phyloP scores from a whole-genome alignment of 2,329 filamentous ascomycete species.

The Monosporascus cannonballus region DNA sequence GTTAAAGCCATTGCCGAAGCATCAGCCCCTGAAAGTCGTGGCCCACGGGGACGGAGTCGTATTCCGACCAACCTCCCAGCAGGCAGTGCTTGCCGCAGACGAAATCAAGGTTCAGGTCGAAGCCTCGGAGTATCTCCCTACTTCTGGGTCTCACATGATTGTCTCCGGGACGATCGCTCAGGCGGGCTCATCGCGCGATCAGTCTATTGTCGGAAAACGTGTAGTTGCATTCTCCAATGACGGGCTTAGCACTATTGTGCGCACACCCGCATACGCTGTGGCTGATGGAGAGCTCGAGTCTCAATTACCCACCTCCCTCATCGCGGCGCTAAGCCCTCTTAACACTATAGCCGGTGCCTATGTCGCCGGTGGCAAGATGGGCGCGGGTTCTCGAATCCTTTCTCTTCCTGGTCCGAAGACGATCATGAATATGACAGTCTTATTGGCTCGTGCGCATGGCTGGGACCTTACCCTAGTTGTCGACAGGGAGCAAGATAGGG shows the following conservation, averaged over 20 bases:
- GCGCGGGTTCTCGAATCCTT: not conserved
- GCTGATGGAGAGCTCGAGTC: not conserved
- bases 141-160: not conserved
- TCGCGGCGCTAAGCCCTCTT: not conserved
- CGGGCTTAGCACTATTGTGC: conserved; percentile 4
- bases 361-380: not conserved
- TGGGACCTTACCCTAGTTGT: conserved; percentile 3
- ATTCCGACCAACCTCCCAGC: not conserved
- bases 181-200: conserved; percentile 1
- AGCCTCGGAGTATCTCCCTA: conserved; percentile 2
- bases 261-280: conserved; percentile 4
- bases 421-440: not conserved
- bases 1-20: not conserved
- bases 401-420: conserved; percentile 1
- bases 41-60: not conserved
- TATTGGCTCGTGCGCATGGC: not conserved
- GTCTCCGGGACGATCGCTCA: conserved; percentile 2
- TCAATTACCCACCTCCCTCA: not conserved
- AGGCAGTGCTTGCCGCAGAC: not conserved
- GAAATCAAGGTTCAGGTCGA: conserved; percentile 7
- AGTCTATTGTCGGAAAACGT: conserved; percentile 1
- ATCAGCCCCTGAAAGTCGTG: not conserved
- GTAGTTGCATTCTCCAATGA: conserved; percentile 4
- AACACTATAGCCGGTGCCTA: not conserved
- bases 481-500: not conserved